Base-by-base conservation (phyloP, 306 rosid genomes). In the Rosa rugosa region DNA sequence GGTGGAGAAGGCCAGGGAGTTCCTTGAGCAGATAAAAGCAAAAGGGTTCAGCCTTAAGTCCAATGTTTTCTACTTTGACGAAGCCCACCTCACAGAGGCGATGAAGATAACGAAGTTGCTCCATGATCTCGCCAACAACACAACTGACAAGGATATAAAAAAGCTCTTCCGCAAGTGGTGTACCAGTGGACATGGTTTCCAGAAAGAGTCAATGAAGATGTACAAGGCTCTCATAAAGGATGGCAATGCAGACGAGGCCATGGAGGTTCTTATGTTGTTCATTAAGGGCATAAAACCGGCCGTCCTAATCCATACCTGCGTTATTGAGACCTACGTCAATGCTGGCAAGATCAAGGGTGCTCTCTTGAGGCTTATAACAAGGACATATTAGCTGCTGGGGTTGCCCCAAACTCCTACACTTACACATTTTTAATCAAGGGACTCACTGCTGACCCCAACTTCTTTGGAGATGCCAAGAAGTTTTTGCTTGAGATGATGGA, bases 321-420 rank as follows among this genome's bases (percentile, higher is more conserved):
- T 93, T 4, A 57, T 91, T 0, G 91, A 91, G 75, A 92, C 94
- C 75, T 93, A 93, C 31, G 85, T 82, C 63, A 73, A 80, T 25
- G 92, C 93, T 0, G 84, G 84, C 6, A 84, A 82, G 82, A 80
- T 87, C 36, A 89, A 91, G 73, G 94, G 89, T 77, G 89, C 87
- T 77, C 87, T 77, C 91, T 84, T n/a, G 89, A 88, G 79, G 91
- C 81, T 45, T 89, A 82, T n/a, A n/a, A n/a, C 75, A 63, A 80
- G 75, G 82, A 88, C 6, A 91, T 91, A 96, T 88, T 89, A 14
- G 89, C 91, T 46, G 82, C 86, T 72, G 97, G 93, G 56, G 91
- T 91, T 0, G 36, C 82, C 13, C 94, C 96, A 0, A 89, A 89
- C 77, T 91, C 93, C 45, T 91, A 89, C 54, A 93, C 94, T 25